A percentile compares a stretch with the other conserved stretches of the same genome.
Evolutionary conservation across 2,329 filamentous ascomycete genomes (phyloP).

Genomic region (Rhynchosporium graminicola): DNA sequence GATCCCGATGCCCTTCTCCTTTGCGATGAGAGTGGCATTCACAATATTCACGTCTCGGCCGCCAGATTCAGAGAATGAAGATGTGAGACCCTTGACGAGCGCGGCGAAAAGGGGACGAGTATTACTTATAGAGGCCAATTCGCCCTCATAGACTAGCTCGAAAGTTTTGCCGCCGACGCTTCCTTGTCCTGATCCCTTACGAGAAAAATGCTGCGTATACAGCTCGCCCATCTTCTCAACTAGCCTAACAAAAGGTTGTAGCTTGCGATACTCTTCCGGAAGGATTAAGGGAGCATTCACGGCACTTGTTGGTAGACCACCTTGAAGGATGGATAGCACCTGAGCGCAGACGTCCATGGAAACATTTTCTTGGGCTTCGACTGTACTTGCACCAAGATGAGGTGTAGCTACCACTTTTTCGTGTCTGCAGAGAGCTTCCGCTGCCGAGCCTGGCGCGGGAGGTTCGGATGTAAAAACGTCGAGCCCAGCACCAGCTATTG

Average conservation of each 20-base stretch:
- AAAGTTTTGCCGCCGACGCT: slow-evolving; percentile 64
- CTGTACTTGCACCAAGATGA: slow-evolving; percentile 76
- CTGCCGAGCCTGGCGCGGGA: slow-evolving; percentile 57
- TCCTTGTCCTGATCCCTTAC: slow-evolving; percentile 32
- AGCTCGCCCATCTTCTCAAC: slow-evolving; percentile 78
- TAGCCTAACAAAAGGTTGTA: slow-evolving; percentile 74
- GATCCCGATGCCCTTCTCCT: slow-evolving; percentile 75
- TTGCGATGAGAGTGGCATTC: slow-evolving; percentile 74
- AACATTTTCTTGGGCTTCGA: slow-evolving; percentile 83
- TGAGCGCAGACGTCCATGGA: slow-evolving; percentile 82
- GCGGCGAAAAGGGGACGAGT: slow-evolving; percentile 79
- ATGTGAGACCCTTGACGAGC: slow-evolving; percentile 73
- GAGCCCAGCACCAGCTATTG: slow-evolving; percentile 74
- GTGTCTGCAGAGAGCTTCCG: slow-evolving; percentile 65
- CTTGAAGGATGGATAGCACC: slow-evolving; percentile 70
- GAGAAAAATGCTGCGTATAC: slow-evolving; percentile 74
- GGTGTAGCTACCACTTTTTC: slow-evolving; percentile 75
- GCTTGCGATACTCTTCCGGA: slow-evolving; percentile 75
- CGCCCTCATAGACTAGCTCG: slow-evolving; percentile 76
- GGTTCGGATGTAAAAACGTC: slow-evolving; percentile 82
- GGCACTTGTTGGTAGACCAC: slow-evolving; percentile 72
- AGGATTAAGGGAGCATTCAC: slow-evolving; percentile 82
- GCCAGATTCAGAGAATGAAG: slow-evolving; percentile 66
- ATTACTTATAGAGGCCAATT: slow-evolving; percentile 69
- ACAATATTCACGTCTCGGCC: slow-evolving; percentile 78